Evolutionary conservation across 345 rosid genomes (phyloP).

Genomic region (Lenwebbia sp.): DNA sequence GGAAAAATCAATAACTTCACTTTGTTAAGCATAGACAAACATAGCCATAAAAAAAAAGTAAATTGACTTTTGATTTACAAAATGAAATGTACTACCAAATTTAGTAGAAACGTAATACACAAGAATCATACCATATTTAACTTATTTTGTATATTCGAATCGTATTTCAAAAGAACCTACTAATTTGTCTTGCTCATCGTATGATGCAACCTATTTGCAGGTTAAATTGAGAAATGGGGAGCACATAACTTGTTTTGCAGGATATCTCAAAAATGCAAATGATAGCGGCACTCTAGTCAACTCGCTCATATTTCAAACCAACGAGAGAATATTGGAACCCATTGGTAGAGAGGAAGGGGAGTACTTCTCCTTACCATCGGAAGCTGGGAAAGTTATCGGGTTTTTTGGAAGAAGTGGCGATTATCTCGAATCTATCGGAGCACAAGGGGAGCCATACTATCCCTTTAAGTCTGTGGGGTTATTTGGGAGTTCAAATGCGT

Average conservation of each 20-base stretch:
- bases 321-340: neutral
- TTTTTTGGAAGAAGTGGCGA: too few relatives aligned
- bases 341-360: neutral
- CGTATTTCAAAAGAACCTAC: neutral
- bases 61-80: neutral
- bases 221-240: neutral
- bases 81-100: neutral
- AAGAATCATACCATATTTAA: neutral
- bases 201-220: neutral
- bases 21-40: neutral
- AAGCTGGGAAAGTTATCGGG: neutral
- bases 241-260: neutral
- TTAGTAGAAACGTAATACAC: neutral
- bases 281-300: neutral
- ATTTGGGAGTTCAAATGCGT: neutral
- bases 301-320: neutral
- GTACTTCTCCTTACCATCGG: neutral
- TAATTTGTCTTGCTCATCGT: neutral
- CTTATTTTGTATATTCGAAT: neutral
- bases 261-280: neutral
- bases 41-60: neutral
- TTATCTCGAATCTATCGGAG: neutral
- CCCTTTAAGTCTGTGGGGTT: neutral
- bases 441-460: neutral
- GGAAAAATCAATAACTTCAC: neutral